Evolutionary conservation across 2,329 filamentous ascomycete species (phyloP).

Genomic region (Herpotrichia juniperi): DNA sequence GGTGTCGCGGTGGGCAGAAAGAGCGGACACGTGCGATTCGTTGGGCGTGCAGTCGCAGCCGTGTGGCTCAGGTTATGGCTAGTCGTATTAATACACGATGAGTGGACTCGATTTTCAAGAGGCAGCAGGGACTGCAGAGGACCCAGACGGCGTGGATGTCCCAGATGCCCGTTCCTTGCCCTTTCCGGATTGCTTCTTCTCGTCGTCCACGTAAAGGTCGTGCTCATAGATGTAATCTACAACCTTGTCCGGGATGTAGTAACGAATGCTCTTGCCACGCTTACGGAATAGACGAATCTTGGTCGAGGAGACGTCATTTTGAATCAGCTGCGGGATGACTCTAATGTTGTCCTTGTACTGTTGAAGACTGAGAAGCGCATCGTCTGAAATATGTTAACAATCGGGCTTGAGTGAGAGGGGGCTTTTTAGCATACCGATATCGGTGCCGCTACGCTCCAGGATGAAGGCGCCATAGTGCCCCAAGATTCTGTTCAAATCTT

Average conservation of each 20-base stretch:
- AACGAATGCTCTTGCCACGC: conserved; percentile 49
- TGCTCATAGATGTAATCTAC: conserved; percentile 50
- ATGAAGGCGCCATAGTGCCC: conserved; percentile 83
- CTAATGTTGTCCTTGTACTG: conserved; percentile 86
- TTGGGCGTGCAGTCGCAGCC: not conserved
- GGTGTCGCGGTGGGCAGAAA: not conserved
- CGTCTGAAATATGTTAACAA: conserved; percentile 57
- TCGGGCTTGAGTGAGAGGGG: not conserved
- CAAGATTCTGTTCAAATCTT: conserved; percentile 87
- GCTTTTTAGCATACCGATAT: conserved; percentile 60
- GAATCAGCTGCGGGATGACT: conserved; percentile 86
- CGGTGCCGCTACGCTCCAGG: conserved; percentile 85
- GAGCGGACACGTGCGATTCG: not conserved
- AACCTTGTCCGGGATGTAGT: conserved; percentile 48
- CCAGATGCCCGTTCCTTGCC: conserved; percentile 36
- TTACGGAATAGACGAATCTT: conserved; percentile 77
- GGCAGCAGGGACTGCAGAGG: conserved; percentile 20
- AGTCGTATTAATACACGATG: not conserved
- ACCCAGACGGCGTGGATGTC: conserved; percentile 23
- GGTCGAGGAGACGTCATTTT: conserved; percentile 81
- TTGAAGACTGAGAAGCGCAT: conserved; percentile 81
- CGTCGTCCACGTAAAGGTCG: conserved; percentile 45
- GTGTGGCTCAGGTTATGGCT: not conserved
- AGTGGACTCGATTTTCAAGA: conserved; percentile 9
- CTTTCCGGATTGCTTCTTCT: conserved; percentile 43